phyloP scores from a whole-genome alignment of 2,329 filamentous ascomycete genomes.

The Fusarium sp. region DNA sequence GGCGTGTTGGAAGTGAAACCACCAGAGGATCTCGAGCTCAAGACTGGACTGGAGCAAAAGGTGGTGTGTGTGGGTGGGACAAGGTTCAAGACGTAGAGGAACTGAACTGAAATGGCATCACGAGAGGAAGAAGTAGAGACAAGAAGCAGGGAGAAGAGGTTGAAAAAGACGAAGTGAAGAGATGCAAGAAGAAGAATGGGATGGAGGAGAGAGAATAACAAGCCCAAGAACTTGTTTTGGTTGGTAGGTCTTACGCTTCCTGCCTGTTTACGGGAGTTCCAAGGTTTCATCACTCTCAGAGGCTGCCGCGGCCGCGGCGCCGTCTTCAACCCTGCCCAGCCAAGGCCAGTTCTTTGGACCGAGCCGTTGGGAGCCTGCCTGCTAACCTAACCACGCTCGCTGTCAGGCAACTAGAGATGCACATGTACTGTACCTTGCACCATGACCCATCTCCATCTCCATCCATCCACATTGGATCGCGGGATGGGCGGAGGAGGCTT shows the following conservation, averaged over 20 bases:
- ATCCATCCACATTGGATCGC: background rate
- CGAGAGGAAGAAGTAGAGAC: background rate
- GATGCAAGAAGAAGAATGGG: background rate
- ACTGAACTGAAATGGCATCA: constrained; percentile 10
- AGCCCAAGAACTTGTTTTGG: constrained; percentile 1
- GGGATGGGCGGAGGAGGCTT: constrained; percentile 31
- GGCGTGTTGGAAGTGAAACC: constrained; percentile 29
- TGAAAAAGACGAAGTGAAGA: background rate
- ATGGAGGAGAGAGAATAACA: background rate
- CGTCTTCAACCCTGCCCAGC: constrained; percentile 21
- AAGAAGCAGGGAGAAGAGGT: constrained; percentile 4
- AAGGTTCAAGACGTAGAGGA: background rate
- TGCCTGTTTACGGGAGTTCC: constrained; percentile 14
- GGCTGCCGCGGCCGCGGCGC: constrained; percentile 16
- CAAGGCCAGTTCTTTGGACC: constrained; percentile 14
- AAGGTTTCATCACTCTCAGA: constrained; percentile 29
- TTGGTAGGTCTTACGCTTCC: constrained; percentile 17
- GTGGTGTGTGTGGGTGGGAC: constrained; percentile 10
- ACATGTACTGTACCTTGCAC: constrained; percentile 25
- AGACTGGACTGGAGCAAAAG: constrained; percentile 17
- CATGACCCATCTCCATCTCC: background rate
- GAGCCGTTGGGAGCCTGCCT: constrained; percentile 26
- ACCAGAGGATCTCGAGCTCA: constrained; percentile 23
- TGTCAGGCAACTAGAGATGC: constrained; percentile 13
- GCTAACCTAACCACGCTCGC: constrained; percentile 8